phyloP scores from a whole-genome alignment of 192 early-diverging fungal species.

The Mortierella claussenii region DNA sequence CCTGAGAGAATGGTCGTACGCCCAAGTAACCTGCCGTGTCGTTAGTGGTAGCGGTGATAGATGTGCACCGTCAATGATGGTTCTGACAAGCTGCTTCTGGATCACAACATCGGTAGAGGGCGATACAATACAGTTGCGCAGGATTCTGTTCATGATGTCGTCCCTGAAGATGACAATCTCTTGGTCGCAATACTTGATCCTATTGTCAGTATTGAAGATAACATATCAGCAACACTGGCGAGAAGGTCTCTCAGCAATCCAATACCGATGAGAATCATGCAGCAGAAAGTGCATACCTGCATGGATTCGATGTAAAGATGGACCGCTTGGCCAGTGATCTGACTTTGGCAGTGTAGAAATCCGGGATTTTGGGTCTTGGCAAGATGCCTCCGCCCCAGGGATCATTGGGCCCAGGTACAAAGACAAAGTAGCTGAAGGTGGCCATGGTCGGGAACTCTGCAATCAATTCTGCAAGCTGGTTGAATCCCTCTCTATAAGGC shows the following conservation, averaged over 20 bases:
- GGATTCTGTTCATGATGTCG: conserved; percentile 79
- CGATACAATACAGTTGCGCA: conserved; percentile 78
- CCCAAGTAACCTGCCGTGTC: conserved; percentile 83
- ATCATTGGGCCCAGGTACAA: conserved; percentile 91
- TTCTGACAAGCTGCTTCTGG: conserved; percentile 73
- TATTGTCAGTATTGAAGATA: no score
- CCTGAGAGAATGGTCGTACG: conserved; percentile 84
- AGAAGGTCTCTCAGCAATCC: no score
- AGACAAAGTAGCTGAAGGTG: conserved; percentile 77
- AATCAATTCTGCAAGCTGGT: conserved; percentile 72
- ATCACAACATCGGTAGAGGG: conserved; percentile 60
- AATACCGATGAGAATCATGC: no score
- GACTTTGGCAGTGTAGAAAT: conserved; percentile 73
- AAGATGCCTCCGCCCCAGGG: conserved; percentile 79
- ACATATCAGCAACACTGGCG: no score
- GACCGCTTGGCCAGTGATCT: conserved; percentile 65
- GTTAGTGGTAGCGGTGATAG: conserved; percentile 83
- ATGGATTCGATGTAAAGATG: conserved; percentile 86
- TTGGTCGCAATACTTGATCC: conserved; percentile 90
- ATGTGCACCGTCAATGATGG: conserved; percentile 87
- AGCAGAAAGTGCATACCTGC: no score
- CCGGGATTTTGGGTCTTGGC: conserved; percentile 80
- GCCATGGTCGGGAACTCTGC: conserved; percentile 71
- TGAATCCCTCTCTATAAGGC: conserved; percentile 69
- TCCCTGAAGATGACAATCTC: conserved; percentile 93